Base-by-base conservation (phyloP, 176 grass and related monocot genomes). In the Miscanthus lutarioriparius region DNA sequence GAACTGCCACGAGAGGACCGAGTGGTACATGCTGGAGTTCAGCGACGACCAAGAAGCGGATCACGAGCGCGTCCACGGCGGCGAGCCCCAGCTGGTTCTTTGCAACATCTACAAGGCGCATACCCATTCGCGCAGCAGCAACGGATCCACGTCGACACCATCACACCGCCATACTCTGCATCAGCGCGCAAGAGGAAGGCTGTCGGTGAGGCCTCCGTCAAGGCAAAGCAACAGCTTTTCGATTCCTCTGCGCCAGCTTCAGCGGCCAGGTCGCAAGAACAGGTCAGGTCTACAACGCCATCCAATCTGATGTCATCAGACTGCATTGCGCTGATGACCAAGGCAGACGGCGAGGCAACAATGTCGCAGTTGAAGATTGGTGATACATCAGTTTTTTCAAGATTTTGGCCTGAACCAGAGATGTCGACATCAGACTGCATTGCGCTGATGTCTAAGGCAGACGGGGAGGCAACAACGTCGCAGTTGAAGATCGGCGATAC, bases 31-130 rank as follows among this genome's bases (percentile, higher is more conserved):
- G 32, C 12, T 13, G 19, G 74, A 77, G 74, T 61, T 25, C 13
- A 22, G 74, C 51, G 6, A 56, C 2, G 73, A 13, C 1, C 75
- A 78, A 61, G 56, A 78, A 64, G 23, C 25, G 2, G 56, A 41
- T 7, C n/a, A 77, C 22, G 22, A 37, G 14, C 64, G 16, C 3
- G 64, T 67, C 64, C 64, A 5, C 7, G 32, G 32, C 16, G 65
- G 65, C 33, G 65, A 68, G 32, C 65, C 74, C 11, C 6, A 8
- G 51, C 32, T 23, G 54, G 56, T 63, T 64, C 56, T 78, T 63
- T 78, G 76, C 75, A 77, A 62, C 10, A 62, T 77, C 35, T 77
- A 77, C 35, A 23, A 23, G 36, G 25, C 35, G n/a, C 22, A 47
- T 11, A 59, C 54, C 8, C 54, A 59, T 0, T 59, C 22, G 8